phyloP scores from a whole-genome alignment of 2,329 filamentous ascomycete genomes.

The Trichophyton mentagrophytes region DNA sequence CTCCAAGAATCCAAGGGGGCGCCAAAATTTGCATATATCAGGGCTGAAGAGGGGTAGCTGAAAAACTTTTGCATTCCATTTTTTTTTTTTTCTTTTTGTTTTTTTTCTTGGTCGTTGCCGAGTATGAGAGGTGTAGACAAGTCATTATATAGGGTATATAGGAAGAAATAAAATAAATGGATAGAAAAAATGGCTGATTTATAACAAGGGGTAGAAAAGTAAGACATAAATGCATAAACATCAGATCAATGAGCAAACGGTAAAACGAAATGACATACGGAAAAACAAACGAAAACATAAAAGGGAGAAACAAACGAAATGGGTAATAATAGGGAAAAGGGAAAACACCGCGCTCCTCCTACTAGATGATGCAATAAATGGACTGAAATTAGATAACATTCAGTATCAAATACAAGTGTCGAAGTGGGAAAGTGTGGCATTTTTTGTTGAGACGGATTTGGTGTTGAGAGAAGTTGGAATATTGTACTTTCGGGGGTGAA shows the following conservation, averaged over 20 bases:
- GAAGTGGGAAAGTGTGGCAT: conserved; percentile 2
- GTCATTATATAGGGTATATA: conserved; percentile 5
- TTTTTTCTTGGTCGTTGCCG: conserved; percentile 1
- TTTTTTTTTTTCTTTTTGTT: background rate
- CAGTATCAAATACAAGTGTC: conserved; percentile 5
- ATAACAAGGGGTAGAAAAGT: background rate
- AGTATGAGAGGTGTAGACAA: background rate
- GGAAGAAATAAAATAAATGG: background rate
- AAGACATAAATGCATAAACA: conserved; percentile 3
- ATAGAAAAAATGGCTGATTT: background rate
- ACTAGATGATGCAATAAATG: conserved; percentile 4
- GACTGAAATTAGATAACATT: conserved; percentile 2
- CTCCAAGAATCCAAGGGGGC: background rate
- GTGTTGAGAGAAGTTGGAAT: background rate
- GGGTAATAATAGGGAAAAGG: background rate
- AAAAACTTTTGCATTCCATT: background rate
- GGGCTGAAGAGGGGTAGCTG: background rate
- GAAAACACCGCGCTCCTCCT: conserved; percentile 2
- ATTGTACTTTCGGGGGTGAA: background rate
- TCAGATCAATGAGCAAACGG: background rate
- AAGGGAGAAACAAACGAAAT: background rate
- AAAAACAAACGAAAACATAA: background rate
- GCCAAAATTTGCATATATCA: background rate
- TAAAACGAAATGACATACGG: background rate
- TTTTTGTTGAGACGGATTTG: background rate